Evolutionary conservation across 192 early-diverging fungal species (phyloP).

Genomic region (Coemansia nantahalensis): DNA sequence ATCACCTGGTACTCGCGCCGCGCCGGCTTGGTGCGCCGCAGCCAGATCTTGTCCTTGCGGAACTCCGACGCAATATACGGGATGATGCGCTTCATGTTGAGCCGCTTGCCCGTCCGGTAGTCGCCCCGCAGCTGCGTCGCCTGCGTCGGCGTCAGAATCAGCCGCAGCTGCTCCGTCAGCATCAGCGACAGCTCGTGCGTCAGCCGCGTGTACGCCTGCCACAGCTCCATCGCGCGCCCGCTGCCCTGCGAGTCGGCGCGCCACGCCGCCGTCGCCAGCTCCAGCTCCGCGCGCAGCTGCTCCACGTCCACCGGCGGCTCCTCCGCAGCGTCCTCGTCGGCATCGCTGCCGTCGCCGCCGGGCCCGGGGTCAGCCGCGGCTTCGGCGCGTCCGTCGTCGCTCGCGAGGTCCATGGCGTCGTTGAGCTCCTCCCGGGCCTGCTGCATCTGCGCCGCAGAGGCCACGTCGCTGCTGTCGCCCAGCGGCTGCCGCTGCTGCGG

Average conservation of each 20-base stretch:
- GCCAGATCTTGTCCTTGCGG: conserved; percentile 99
- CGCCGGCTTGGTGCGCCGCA: conserved; percentile 93
- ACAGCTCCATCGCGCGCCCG: conserved; percentile 62
- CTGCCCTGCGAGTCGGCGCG: conserved; percentile 57
- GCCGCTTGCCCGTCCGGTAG: conserved; percentile 96
- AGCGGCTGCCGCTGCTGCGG: conserved; percentile 16
- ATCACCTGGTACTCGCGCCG: conserved; percentile 98
- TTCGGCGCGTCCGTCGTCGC: conserved; percentile 22
- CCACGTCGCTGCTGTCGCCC: conserved; percentile 4
- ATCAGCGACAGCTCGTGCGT: conserved; percentile 89
- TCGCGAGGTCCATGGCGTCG: neutral
- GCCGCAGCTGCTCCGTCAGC: conserved; percentile 91
- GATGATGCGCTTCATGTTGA: conserved; percentile 99
- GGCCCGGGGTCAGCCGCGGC: conserved; percentile 25
- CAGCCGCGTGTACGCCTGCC: conserved; percentile 85
- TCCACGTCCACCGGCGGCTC: conserved; percentile 56
- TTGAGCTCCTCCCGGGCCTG: conserved; percentile 25
- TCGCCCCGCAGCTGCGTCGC: conserved; percentile 96
- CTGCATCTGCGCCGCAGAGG: conserved; percentile 39
- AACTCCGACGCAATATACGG: conserved; percentile 98
- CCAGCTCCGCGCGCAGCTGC: conserved; percentile 76
- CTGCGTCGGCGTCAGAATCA: conserved; percentile 95
- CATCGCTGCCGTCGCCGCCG: conserved; percentile 42
- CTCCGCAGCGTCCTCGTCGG: conserved; percentile 44
- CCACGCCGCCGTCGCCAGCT: conserved; percentile 75